These are phyloP conservation scores for Neurospora intermedia DNA, from an alignment of 495 filamentous ascomycete species.

Conservation along the genomic window DNA sequence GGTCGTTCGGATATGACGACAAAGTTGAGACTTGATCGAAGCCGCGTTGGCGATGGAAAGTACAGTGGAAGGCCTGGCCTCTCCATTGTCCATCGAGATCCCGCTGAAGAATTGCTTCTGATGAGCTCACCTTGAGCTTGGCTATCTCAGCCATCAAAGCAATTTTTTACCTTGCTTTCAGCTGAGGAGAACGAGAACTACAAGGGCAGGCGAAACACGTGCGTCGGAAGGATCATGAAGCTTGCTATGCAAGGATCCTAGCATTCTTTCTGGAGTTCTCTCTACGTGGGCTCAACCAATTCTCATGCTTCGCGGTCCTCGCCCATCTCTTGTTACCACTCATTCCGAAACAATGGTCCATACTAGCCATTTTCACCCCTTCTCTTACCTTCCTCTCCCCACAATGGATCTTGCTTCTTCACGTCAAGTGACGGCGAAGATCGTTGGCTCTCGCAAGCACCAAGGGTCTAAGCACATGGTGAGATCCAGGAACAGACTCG, in stretches of 20 bases:
- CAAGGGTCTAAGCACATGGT: not conserved
- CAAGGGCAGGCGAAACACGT: not conserved
- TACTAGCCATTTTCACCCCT: not conserved
- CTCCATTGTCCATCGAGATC: not conserved
- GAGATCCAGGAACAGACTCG: not conserved
- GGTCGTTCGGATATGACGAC: not conserved
- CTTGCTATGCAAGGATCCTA: not conserved
- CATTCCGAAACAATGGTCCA: not conserved
- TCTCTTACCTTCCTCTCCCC: not conserved
- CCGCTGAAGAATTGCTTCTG: not conserved
- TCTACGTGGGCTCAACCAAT: not conserved
- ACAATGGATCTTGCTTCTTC: not conserved
- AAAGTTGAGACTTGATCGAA: not conserved
- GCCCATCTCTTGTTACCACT: not conserved
- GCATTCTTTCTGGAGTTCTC: not conserved
- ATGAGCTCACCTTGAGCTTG: not conserved
- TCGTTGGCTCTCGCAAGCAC: not conserved
- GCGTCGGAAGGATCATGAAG: not conserved
- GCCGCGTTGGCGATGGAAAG: not conserved
- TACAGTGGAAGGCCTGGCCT: not conserved
- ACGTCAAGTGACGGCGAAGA: not conserved
- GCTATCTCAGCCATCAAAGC: not conserved
- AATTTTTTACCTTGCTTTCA: not conserved
- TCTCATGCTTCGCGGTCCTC: not conserved
- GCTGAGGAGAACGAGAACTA: not conserved